Evolutionary conservation across 345 rosid species (phyloP).

Genomic region (Lepidium aucheri): DNA sequence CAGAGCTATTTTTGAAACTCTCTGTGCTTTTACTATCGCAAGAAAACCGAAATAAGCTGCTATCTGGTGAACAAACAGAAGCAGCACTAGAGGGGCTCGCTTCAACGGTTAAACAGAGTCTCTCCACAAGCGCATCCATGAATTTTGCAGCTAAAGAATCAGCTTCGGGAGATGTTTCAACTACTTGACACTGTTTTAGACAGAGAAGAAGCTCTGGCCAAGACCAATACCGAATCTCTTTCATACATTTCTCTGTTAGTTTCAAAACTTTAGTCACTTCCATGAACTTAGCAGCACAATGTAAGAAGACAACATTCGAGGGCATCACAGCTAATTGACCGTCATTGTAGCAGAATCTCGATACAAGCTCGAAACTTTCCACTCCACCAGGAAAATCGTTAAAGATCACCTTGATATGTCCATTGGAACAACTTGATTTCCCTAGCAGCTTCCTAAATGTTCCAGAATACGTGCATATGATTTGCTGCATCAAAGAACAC

Average conservation of each 20-base stretch:
- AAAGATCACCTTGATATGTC: slow-evolving; percentile 61
- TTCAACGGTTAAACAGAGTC: slow-evolving; percentile 48
- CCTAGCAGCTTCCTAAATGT: slow-evolving; percentile 57
- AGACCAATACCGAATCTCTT: slow-evolving; percentile 59
- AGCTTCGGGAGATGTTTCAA: slow-evolving; percentile 27
- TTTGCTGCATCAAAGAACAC: slow-evolving; percentile 40
- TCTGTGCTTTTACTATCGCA: slow-evolving; percentile 77
- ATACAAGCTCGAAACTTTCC: slow-evolving; percentile 61
- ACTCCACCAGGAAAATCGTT: slow-evolving; percentile 87
- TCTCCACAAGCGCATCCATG: slow-evolving; percentile 55
- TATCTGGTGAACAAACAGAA: slow-evolving; percentile 71
- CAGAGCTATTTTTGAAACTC: slow-evolving; percentile 60
- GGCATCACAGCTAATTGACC: slow-evolving; percentile 46
- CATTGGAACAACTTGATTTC: slow-evolving; percentile 35
- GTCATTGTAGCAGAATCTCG: slow-evolving; percentile 71
- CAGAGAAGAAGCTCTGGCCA: slow-evolving; percentile 73
- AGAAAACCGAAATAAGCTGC: slow-evolving; percentile 67
- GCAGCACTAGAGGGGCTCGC: slow-evolving; percentile 56
- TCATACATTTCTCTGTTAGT: slow-evolving; percentile 55
- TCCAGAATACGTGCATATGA: slow-evolving; percentile 53
- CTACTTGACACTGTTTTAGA: slow-evolving; percentile 60
- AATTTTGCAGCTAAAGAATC: slow-evolving; percentile 41
- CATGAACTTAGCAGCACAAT: slow-evolving; percentile 71
- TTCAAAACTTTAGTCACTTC: slow-evolving; percentile 53
- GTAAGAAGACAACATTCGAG: slow-evolving; percentile 43